Base-by-base conservation (phyloP, 768 basidiomycete genomes). In the Tubosaeta sp. region DNA sequence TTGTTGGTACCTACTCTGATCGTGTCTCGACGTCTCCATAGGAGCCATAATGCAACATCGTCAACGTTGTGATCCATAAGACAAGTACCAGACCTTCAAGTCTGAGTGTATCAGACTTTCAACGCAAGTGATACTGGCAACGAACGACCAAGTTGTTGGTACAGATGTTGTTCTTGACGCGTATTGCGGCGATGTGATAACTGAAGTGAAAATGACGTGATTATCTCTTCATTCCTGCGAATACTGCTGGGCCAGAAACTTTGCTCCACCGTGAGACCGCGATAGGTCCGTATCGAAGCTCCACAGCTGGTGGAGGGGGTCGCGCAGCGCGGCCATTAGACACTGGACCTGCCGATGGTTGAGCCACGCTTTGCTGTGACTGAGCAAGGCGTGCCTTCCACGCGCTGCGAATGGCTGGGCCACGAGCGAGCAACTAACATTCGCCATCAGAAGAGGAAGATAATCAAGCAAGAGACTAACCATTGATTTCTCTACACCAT, bases 401-500 rank as follows among this genome's bases (percentile, higher is more conserved):
- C 2, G 86, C 79, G 45, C 76, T 76, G 37, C 86, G 83, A 61
- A 92, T 85, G 16, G 74, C 66, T 43, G 73, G 76, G 9, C 81
- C 81, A 46, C 85, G 80, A 37, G 77, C 78, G 12, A 92, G 76
- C 41, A 92, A 79, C 91, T 92, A 49, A 48, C 68, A 69, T 17
- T 12, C 16, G 56, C 51, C 46, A 29, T 58, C 49, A 61, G 50
- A 58, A 45, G 31, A 31, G 26, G 39, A 38, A 51, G 19, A 39
- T 41, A 48, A 31, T 46, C 44, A 35, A 27, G 39, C 12, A 55
- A 45, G 32, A 34, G 19, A 74, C 86, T 64, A 62, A 97, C 95
- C 58, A 76, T 76, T 37, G 91, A 83, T 63, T 89, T 88, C 64
- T 95, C 92, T 35, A 98, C 92, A 10, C 97, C 97, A 67, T 98